Percentiles rank a stretch among this genome's conserved stretches.
These are phyloP conservation scores for Globisporangium recalcitrans DNA, from an alignment of 352 stramenopile genomes.

Conservation along the genomic window DNA sequence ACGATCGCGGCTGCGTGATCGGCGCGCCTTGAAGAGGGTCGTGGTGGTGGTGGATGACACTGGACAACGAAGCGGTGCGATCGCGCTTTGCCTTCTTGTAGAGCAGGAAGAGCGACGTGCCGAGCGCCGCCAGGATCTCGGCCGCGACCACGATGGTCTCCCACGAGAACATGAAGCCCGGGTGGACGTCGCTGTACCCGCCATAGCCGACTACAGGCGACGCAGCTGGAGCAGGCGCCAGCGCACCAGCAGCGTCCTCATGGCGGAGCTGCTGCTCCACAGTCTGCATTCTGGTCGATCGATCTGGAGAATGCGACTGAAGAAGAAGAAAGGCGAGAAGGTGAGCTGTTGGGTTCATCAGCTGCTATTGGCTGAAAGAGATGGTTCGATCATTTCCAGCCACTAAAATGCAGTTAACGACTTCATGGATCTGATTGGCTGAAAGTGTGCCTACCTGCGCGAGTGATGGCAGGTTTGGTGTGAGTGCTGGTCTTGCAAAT, in stretches of 20 bases:
- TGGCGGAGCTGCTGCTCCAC: neutral
- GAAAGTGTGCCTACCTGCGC: no score
- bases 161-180: constrained; percentile 30
- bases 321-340: neutral
- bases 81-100: constrained; percentile 24
- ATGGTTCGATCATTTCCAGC: no score
- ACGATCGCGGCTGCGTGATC: constrained; percentile 38
- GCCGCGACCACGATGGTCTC: constrained; percentile 41
- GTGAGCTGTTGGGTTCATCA: neutral
- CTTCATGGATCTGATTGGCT: neutral
- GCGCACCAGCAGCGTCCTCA: neutral
- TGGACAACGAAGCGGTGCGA: neutral
- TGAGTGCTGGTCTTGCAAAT: neutral
- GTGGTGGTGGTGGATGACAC: neutral
- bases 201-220: neutral
- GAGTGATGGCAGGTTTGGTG: constrained; percentile 3
- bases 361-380: neutral
- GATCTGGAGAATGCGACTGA: no score
- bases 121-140: constrained; percentile 41
- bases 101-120: constrained; percentile 42
- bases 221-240: neutral
- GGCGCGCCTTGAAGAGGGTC: constrained; percentile 11
- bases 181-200: neutral
- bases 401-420: no score
- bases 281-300: neutral